Base-by-base conservation (phyloP, 1,139 yeast genomes). In the Pichia sp. region DNA sequence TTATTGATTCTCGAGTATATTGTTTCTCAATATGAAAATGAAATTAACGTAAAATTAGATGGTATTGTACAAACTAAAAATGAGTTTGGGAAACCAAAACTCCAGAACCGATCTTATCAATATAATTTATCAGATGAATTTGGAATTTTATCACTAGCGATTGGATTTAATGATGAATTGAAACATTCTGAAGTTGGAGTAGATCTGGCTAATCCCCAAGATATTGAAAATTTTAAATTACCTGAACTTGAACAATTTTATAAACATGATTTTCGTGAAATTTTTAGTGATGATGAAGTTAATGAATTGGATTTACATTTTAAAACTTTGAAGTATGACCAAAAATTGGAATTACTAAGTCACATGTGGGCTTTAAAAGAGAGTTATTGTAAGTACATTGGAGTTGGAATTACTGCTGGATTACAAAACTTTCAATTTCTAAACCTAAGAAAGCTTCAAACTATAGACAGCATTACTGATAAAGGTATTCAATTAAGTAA, bases 291-390 rank as follows among this genome's bases (percentile, higher is more conserved):
- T 0, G 39, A 45, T 0, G 90, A 83, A 58, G 57, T 60, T 11
- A 48, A 46, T 2, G 59, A 65, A 20, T 53, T 82, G 24, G 47
- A 51, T 13, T 34, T 24, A 8, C 29, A 27, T 11, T 32, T 53
- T 15, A 30, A 40, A 22, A 24, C 37, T n/a, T 39, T 54, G 5
- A 25, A 37, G 15, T 44, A 47, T 6, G 45, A 42, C 1, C 48
- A 45, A 2, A 58, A 59, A 54, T 36, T 49, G 40, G 24, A 54
- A 59, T 3, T 79, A 74, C 59, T 63, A n/a, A 52, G 59, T 32
- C 79, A 77, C 45, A 69, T 75, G 32, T 85, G 92, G 94, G 82
- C 92, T 0, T 61, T 84, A 47, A 85, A 85, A 58, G 94, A 85
- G 59, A 77, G 85, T 32, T 82, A 78, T 55, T 74, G 83, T 3